Evolutionary conservation across 192 early-diverging fungal genomes (phyloP).

Genomic region (Umbelopsis ramanniana): DNA sequence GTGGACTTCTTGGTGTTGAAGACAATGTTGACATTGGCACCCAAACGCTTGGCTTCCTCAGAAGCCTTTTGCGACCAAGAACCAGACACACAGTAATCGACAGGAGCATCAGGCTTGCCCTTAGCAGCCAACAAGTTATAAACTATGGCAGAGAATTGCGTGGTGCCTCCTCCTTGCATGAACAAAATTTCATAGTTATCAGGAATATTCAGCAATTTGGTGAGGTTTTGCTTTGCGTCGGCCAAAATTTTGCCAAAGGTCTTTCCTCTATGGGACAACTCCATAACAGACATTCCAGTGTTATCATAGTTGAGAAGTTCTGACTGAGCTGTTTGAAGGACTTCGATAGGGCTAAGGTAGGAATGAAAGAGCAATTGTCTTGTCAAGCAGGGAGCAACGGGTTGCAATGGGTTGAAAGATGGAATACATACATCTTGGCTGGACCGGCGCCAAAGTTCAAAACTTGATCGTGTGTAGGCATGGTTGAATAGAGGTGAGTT

Average conservation of each 20-base stretch:
- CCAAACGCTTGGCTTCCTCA: conserved; percentile 82
- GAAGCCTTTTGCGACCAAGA: conserved; percentile 88
- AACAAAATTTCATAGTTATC: conserved; percentile 90
- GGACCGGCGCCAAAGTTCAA: conserved; percentile 93
- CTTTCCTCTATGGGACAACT: conserved; percentile 92
- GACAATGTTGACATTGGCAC: conserved; percentile 82
- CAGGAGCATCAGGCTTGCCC: conserved; percentile 46
- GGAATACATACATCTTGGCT: conserved; percentile 64
- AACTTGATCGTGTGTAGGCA: conserved; percentile 39
- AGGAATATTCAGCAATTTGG: conserved; percentile 77
- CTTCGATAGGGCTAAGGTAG: conserved; percentile 60
- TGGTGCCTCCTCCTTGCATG: conserved; percentile 94
- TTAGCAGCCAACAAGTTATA: conserved; percentile 86
- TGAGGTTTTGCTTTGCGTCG: conserved; percentile 75
- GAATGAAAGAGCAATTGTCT: neutral
- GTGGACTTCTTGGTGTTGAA: conserved; percentile 66
- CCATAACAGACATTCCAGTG: conserved; percentile 91
- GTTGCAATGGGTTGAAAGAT: neutral
- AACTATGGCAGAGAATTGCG: conserved; percentile 89
- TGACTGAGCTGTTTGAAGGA: conserved; percentile 81
- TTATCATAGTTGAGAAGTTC: conserved; percentile 84
- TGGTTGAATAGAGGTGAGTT: neutral
- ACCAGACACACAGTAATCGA: conserved; percentile 93
- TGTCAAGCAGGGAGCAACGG: neutral
- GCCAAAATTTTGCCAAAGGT: conserved; percentile 78